phyloP scores from a whole-genome alignment of 2,329 filamentous ascomycete species.

The Didymella pinodella region DNA sequence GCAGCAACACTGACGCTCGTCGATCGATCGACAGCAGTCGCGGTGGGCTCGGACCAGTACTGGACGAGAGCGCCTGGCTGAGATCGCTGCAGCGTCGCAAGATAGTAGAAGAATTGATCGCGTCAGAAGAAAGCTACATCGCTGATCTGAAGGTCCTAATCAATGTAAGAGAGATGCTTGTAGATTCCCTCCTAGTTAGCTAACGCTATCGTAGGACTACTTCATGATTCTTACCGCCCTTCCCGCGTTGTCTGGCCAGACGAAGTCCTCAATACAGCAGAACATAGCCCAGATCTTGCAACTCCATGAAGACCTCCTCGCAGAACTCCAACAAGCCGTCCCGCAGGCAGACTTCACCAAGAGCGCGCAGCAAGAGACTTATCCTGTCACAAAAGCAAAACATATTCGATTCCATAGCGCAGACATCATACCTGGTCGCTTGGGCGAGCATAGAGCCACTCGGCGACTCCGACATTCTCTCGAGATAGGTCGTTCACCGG shows the following conservation, averaged over 20 bases:
- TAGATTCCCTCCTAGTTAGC: not conserved
- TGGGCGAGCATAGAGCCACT: conserved; percentile 45
- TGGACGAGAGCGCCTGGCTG: conserved; percentile 74
- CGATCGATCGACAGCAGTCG: conserved; percentile 66
- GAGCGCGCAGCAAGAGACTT: conserved; percentile 42
- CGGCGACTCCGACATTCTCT: conserved; percentile 55
- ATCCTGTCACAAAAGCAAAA: conserved; percentile 47
- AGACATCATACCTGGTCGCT: conserved; percentile 54
- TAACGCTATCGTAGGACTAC: conserved; percentile 48
- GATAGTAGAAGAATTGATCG: conserved; percentile 84
- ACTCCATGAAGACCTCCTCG: conserved; percentile 82
- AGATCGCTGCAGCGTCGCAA: conserved; percentile 78
- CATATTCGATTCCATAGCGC: conserved; percentile 59
- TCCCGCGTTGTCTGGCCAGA: conserved; percentile 68
- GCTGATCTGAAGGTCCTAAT: conserved; percentile 85
- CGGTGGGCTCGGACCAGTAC: conserved; percentile 53
- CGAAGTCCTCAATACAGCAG: conserved; percentile 76
- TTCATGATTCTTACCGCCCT: conserved; percentile 72
- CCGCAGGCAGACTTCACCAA: conserved; percentile 67
- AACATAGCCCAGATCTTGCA: conserved; percentile 82
- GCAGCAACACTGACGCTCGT: conserved; percentile 67
- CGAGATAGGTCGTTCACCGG: conserved; percentile 54
- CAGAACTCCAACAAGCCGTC: conserved; percentile 73
- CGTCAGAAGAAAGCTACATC: conserved; percentile 88
- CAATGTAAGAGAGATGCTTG: conserved; percentile 69